phyloP scores from a whole-genome alignment of 2,329 filamentous ascomycete species.

The Cucurbitaria berberidis region DNA sequence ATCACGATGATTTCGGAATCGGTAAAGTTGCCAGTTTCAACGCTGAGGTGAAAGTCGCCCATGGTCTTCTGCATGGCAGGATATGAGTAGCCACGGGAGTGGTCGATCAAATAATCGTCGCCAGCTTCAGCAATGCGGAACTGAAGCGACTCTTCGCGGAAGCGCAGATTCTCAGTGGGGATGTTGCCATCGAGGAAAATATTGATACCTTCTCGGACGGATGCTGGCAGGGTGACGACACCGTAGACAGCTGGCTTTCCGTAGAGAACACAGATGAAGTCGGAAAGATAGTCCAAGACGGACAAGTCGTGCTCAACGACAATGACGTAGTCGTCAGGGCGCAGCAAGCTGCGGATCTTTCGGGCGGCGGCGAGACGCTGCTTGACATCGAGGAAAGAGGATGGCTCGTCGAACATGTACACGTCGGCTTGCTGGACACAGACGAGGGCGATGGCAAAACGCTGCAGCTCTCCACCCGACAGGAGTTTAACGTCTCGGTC shows the following conservation, averaged over 20 bases:
- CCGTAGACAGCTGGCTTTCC: constrained; percentile 94
- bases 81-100: constrained; percentile 83
- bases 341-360: constrained; percentile 88
- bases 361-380: constrained; percentile 92
- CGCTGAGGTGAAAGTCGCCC: constrained; percentile 81
- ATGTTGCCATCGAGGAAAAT: constrained; percentile 99
- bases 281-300: constrained; percentile 96
- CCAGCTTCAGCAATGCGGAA: constrained; percentile 91
- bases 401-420: constrained; percentile 99
- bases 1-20: constrained; percentile 99
- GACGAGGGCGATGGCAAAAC: constrained; percentile 95
- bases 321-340: constrained; percentile 93
- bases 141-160: constrained; percentile 94
- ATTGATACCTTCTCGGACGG: constrained; percentile 98
- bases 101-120: constrained; percentile 87
- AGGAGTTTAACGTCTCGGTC: constrained; percentile 89
- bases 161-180: constrained; percentile 96
- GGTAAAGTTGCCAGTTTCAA: constrained; percentile 87
- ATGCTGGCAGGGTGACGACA: constrained; percentile 94
- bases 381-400: constrained; percentile 98
- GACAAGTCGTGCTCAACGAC: constrained; percentile 99
- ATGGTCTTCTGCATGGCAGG: constrained; percentile 92
- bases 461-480: constrained; percentile 96
- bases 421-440: constrained; percentile 91
- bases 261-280: constrained; percentile 97